phyloP scores from a whole-genome alignment of 192 early-diverging fungal genomes.

The Phlyctochytrium arcticum region DNA sequence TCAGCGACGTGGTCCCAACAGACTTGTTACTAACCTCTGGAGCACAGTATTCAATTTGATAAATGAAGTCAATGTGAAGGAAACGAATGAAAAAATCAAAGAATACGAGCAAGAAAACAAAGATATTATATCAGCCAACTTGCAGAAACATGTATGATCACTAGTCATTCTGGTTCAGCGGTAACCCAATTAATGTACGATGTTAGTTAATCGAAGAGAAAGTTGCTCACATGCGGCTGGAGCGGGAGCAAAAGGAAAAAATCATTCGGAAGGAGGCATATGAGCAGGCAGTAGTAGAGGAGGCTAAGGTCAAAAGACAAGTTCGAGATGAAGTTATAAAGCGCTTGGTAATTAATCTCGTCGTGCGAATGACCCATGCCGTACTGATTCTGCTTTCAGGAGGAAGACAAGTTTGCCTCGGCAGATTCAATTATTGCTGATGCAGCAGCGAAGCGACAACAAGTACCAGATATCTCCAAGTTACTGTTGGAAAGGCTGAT shows the following conservation, averaged over 20 bases:
- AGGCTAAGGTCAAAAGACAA: constrained; percentile 58
- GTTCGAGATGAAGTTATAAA: constrained; percentile 68
- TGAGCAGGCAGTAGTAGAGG: constrained; percentile 64
- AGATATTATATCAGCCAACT: constrained; percentile 70
- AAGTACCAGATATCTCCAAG: constrained; percentile 21
- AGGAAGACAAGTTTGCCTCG: constrained; percentile 14
- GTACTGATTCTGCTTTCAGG: constrained; percentile 10
- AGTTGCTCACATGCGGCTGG: constrained; percentile 26
- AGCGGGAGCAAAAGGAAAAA: constrained; percentile 52
- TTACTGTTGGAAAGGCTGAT: constrained; percentile 8
- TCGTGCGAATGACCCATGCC: not conserved
- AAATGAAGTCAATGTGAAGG: constrained; percentile 80
- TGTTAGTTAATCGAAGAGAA: constrained; percentile 40
- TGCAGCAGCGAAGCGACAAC: constrained; percentile 7
- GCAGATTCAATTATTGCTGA: constrained; percentile 24
- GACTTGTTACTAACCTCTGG: not conserved
- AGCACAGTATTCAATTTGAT: constrained; percentile 72
- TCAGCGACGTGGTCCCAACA: not conserved
- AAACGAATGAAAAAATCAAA: constrained; percentile 73
- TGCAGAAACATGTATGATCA: constrained; percentile 45
- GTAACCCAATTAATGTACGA: not conserved
- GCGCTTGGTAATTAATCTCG: constrained; percentile 58
- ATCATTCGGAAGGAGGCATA: constrained; percentile 64
- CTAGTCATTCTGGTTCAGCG: not conserved
- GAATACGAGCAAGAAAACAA: constrained; percentile 75